Conservation (phyloP, 257 asterid genomes). For the Fraxinus pennsylvanica region DNA sequence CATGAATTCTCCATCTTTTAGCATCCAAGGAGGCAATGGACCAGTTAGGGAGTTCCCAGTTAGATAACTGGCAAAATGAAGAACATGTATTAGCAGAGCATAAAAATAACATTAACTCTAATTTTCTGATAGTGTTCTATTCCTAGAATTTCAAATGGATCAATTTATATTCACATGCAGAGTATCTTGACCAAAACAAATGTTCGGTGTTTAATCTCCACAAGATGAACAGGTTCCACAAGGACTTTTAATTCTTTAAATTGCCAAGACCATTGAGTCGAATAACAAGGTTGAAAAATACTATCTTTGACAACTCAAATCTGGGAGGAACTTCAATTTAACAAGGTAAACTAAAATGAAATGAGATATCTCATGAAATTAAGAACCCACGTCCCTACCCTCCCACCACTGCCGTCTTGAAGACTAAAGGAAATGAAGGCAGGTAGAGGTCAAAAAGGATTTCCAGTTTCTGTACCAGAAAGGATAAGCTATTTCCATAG, state of each 20-base stretch:
- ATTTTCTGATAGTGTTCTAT: not conserved
- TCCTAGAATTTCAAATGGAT: constrained; percentile 2
- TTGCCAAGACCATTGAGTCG: not conserved
- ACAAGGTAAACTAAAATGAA: not conserved
- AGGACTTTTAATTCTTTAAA: not conserved
- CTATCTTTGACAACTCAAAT: not conserved
- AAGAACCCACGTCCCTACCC: not conserved
- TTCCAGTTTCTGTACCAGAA: not conserved
- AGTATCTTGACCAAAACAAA: not conserved
- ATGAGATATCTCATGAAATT: not conserved
- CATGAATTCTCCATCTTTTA: constrained; percentile 42
- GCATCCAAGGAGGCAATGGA: constrained; percentile 56
- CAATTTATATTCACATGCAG: not conserved
- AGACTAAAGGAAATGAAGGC: not conserved
- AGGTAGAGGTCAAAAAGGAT: not conserved
- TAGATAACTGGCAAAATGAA: constrained; percentile 45
- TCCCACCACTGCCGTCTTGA: not conserved
- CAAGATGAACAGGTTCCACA: not conserved
- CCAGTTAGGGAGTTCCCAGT: constrained; percentile 63
- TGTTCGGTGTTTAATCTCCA: not conserved
- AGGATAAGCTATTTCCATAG: not conserved
- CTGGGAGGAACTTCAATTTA: not conserved
- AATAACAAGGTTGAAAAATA: not conserved
- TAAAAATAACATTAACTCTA: constrained; percentile 1
- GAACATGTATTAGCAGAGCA: constrained; percentile 15